Conservation (phyloP, 2,329 filamentous ascomycete genomes). For the Aspergillus udagawae region DNA sequence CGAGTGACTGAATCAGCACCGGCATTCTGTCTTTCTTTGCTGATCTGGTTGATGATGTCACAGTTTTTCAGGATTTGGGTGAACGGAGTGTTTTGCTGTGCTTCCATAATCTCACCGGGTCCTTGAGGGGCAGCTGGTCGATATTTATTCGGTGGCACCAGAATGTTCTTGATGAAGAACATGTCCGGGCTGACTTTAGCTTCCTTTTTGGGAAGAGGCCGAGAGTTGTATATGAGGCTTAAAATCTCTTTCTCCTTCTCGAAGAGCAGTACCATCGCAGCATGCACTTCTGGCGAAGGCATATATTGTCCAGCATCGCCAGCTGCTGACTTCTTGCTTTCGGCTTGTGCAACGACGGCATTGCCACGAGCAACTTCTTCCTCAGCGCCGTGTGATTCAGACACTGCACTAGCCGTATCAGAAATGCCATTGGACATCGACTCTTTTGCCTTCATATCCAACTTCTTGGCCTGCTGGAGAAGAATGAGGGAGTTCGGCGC, state of each 20-base stretch:
- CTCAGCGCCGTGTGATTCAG: conserved; percentile 54
- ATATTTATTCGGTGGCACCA: conserved; percentile 90
- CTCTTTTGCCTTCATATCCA: conserved; percentile 31
- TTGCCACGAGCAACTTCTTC: conserved; percentile 56
- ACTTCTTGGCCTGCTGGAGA: conserved; percentile 45
- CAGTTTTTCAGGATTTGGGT: conserved; percentile 76
- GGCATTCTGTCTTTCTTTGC: conserved; percentile 60
- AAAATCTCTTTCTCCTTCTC: conserved; percentile 82
- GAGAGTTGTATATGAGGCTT: conserved; percentile 77
- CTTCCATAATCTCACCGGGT: conserved; percentile 76
- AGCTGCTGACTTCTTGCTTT: conserved; percentile 32
- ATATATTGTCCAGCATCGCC: conserved; percentile 66
- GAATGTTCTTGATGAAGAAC: conserved; percentile 84
- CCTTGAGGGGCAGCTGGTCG: conserved; percentile 82
- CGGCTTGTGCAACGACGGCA: conserved; percentile 36
- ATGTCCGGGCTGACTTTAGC: conserved; percentile 70
- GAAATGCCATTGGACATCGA: conserved; percentile 21
- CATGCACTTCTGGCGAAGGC: conserved; percentile 76
- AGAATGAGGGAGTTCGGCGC: conserved; percentile 67
- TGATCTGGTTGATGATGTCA: conserved; percentile 68
- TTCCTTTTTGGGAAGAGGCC: conserved; percentile 57
- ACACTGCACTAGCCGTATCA: conserved; percentile 53
- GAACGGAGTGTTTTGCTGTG: conserved; percentile 82
- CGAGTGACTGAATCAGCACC: conserved; percentile 45
- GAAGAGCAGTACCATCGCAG: conserved; percentile 74